Evolutionary conservation across 2,329 filamentous ascomycete genomes (phyloP).

Genomic region (Cladobotryum protrusum): DNA sequence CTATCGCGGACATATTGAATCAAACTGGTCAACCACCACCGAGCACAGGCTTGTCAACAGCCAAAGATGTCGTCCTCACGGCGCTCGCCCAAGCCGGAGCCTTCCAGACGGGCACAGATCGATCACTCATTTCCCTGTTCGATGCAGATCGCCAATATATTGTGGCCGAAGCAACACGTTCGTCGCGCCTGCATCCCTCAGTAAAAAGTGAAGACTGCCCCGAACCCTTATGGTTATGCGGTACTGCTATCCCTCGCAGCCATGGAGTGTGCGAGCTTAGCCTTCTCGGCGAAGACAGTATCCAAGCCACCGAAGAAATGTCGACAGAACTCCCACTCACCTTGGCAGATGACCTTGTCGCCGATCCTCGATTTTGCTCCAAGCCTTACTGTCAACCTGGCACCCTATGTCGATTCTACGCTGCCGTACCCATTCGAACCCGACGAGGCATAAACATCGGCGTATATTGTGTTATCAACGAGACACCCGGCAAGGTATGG

Average conservation of each 20-base stretch:
- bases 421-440: conserved; percentile 35
- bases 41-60: conserved; percentile 20
- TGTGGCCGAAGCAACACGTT: conserved; percentile 44
- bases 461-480: conserved; percentile 28
- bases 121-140: conserved; percentile 46
- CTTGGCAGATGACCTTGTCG: conserved; percentile 28
- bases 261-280: conserved; percentile 23
- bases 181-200: conserved; percentile 27
- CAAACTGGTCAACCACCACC: conserved; percentile 17
- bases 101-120: conserved; percentile 34
- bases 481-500: conserved; percentile 15
- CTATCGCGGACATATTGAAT: conserved; percentile 17
- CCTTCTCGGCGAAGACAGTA: conserved; percentile 1
- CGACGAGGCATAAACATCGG: conserved; percentile 37
- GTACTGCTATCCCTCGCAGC: conserved; percentile 24
- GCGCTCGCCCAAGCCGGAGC: conserved; percentile 45
- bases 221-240: conserved; percentile 23
- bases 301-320: background rate
- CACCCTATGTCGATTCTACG: conserved; percentile 30
- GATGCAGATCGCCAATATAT: conserved; percentile 42
- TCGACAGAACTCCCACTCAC: conserved; percentile 24
- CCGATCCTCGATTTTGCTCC: conserved; percentile 23
- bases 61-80: conserved; percentile 36
- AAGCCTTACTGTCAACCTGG: conserved; percentile 20
- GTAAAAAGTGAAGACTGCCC: conserved; percentile 10